Evolutionary conservation across 371 early-diverging fungal species (phyloP), one percentile per base, ranked within the genome.

Genomic region (Fennellomyces sp.): DNA sequence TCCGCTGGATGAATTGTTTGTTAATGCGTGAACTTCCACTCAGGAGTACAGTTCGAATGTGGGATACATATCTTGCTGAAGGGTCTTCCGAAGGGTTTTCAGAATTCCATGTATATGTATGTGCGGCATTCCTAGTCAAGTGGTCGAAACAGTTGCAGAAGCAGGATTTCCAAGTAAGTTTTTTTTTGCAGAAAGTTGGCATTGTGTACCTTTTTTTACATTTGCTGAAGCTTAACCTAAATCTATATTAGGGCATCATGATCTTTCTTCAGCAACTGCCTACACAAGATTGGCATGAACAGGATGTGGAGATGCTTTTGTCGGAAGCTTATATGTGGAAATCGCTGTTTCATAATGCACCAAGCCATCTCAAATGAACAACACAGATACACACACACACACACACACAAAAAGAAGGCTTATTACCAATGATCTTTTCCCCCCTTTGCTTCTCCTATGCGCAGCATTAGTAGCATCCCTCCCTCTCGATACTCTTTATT

Each of bases 1-100:
- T 99, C 70, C 85, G 99, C 38, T 99, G 99, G 99, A 96, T 99
- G 91, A 99, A 98, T 72, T 99, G 99, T 69, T 70, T 99, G 52
- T 78, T 99, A 69, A 94, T 98, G 93, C 86, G 99, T 38, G 99
- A 99, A 74, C 74, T 99, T 33, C 85, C 92, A 15, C 73, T 99
- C 11, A 68, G 80, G 33, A 85, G 85, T 59, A 95, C 89, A 11
- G 90, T 98, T 30, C 91, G 98, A 27, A 95, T 99, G 91, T 98
- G 99, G 97, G 99, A 99, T 65, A 96, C 97, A 6, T 97, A 98
- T 64, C 69, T 95, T 60, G 90, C 94, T 5, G 95, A 96, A 73
- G 92, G 91, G 5, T 79, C 89, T 17, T 70, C 75, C n/a, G 91
- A 93, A 68, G 94, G 92, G 4, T 97, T 98, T 67, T 93, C 94